These are phyloP conservation scores for Colletotrichum gigasporum DNA, from an alignment of 2,329 filamentous ascomycete genomes.

Conservation along the genomic window DNA sequence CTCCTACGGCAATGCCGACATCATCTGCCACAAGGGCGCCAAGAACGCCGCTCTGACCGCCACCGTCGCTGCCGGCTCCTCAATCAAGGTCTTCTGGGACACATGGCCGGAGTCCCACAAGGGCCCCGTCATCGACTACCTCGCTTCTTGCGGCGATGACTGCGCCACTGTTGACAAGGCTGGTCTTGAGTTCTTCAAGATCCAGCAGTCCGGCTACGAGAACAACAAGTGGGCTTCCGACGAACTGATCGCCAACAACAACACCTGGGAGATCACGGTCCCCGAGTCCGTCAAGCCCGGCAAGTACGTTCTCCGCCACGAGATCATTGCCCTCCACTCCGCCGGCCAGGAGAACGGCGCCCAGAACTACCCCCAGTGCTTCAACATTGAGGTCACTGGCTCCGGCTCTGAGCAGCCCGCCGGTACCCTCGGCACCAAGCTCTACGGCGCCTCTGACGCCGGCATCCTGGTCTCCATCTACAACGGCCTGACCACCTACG, in stretches of 20 bases:
- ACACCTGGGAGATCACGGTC: conserved; percentile 57
- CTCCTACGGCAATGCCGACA: conserved; percentile 49
- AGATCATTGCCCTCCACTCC: conserved; percentile 65
- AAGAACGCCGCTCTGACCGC: conserved; percentile 50
- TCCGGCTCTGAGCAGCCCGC: conserved; percentile 41
- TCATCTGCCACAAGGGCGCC: conserved; percentile 57
- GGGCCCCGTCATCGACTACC: conserved; percentile 69
- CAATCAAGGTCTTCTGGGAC: conserved; percentile 69
- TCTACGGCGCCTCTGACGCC: conserved; percentile 46
- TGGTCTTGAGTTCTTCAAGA: conserved; percentile 67
- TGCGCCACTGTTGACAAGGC: conserved; percentile 62
- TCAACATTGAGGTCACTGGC: conserved; percentile 58
- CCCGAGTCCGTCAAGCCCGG: conserved; percentile 57
- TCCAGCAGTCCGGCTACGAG: conserved; percentile 61
- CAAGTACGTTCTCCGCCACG: conserved; percentile 64
- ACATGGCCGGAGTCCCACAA: conserved; percentile 73
- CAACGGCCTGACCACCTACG: conserved; percentile 38
- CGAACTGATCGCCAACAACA: conserved; percentile 55
- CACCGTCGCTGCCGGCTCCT: conserved; percentile 65
- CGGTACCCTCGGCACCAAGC: conserved; percentile 44
- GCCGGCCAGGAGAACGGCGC: conserved; percentile 51
- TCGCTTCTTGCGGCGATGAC: conserved; percentile 65
- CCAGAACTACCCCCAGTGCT: conserved; percentile 63
- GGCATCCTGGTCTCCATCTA: conserved; percentile 48
- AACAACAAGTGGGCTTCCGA: conserved; percentile 65